Percentiles rank a stretch among this genome's conserved stretches.
Conservation (phyloP, 768 basidiomycete species). For the Dacryopinax spathularia region DNA sequence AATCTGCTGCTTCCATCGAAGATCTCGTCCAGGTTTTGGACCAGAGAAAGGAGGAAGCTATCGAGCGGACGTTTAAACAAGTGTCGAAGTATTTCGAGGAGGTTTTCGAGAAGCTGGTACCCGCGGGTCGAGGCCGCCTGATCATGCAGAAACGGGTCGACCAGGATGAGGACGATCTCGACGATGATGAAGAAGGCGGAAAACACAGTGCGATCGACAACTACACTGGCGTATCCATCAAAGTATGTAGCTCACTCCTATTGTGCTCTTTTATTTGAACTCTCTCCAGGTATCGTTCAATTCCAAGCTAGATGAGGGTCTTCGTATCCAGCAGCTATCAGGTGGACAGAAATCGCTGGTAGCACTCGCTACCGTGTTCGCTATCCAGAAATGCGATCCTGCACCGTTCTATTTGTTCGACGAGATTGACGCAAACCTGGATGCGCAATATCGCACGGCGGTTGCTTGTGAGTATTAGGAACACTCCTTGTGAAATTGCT, state of each 20-base stretch:
- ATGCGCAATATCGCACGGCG: constrained; percentile 93
- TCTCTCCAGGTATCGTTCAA: constrained; percentile 81
- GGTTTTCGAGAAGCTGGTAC: constrained; percentile 91
- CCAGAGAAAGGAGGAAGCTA: constrained; percentile 95
- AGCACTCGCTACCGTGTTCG: constrained; percentile 94
- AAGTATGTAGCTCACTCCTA: constrained; percentile 33
- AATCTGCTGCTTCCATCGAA: constrained; percentile 75
- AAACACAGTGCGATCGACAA: constrained; percentile 74
- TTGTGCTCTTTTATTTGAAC: neutral
- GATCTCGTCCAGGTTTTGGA: constrained; percentile 88
- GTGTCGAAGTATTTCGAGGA: constrained; percentile 95
- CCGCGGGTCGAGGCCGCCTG: constrained; percentile 76
- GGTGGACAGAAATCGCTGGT: constrained; percentile 97
- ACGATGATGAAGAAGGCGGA: constrained; percentile 57
- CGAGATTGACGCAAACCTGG: constrained; percentile 97
- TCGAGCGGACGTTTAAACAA: constrained; percentile 95
- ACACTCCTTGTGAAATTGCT: neutral
- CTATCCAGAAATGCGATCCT: constrained; percentile 98
- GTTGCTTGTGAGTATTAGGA: constrained; percentile 61
- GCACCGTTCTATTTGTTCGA: constrained; percentile 99
- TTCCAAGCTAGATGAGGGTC: constrained; percentile 91
- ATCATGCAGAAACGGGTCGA: constrained; percentile 89
- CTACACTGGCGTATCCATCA: constrained; percentile 93
- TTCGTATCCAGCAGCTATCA: constrained; percentile 90
- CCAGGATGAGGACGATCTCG: constrained; percentile 58